Base-by-base conservation (phyloP, 352 stramenopile genomes). In the Phytophthora fragariaefolia region DNA sequence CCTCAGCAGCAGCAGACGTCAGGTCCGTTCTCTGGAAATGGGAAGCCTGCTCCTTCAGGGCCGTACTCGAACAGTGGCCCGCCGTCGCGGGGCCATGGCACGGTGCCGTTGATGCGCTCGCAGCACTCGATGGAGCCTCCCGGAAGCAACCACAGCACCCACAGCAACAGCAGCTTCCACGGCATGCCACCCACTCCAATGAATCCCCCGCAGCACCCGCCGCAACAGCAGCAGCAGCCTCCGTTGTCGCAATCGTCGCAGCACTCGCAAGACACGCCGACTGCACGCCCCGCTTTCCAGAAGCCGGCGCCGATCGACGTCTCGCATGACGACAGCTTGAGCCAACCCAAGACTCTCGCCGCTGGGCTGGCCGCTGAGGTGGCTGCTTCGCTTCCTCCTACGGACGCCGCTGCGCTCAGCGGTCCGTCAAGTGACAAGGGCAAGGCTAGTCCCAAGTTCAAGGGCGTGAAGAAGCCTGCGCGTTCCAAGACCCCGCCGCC, bases 401-500 rank as follows among this genome's bases (percentile, higher is more conserved):
- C 34, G 24, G 68, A 71, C 42, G 24, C 63, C n/a, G 12, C 62
- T 18, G 47, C 43, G 46, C 65, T 63, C 48, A 79, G 69, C 34
- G 83, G 81, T 6, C 86, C 86, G 9, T 77, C 73, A 1, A 94
- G 86, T 47, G 86, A 94, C 76, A 91, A 90, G 71, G 86, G 86
- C 23, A 83, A 73, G 20, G 70, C 79, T 17, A 91, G 82, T 63
- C 85, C 85, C 2, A 91, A 88, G 64, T 74, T 79, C 51, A 87
- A 90, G 58, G 77, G 75, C 51, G 46, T 48, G 13, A 93, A 92
- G 67, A 92, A 91, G 60, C 62, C 57, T 13, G 70, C 34, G 0
- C 84, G 85, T 1, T 93, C 85, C 18, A 95, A 95, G 78, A 96
- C 89, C 1, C 71, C 71, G n/a, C 89, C 89, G 5, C 89, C 87